Conservation (phyloP, 164 flowering plant species). For the Hamamelis virginiana region DNA sequence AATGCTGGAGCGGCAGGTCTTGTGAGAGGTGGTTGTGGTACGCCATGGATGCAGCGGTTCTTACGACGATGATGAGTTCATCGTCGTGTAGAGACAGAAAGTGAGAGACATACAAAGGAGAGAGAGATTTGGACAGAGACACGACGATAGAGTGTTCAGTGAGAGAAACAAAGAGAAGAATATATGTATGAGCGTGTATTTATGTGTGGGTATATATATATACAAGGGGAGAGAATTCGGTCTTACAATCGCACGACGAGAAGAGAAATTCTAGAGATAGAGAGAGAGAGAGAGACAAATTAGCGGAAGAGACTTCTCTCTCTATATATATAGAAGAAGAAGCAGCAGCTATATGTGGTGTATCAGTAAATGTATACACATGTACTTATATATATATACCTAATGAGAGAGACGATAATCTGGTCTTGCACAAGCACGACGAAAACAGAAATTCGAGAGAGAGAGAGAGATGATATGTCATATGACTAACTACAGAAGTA, state of each 20-base stretch:
- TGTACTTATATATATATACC: background rate
- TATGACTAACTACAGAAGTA: background rate
- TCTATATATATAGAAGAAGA: too few species aligned
- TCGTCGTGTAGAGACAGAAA: background rate
- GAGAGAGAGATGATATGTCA: background rate
- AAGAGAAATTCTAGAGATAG: background rate
- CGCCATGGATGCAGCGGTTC: slow-evolving; percentile 32
- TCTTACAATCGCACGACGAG: background rate
- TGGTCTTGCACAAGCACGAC: background rate
- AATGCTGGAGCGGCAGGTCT: slow-evolving; percentile 43
- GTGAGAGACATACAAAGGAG: too few species aligned
- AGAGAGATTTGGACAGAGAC: background rate
- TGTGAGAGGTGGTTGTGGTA: slow-evolving; percentile 39
- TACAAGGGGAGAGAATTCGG: background rate
- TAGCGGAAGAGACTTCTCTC: background rate
- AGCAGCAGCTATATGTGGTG: too few species aligned
- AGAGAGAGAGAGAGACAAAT: background rate
- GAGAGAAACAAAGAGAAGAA: background rate
- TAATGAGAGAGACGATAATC: background rate
- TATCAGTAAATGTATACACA: background rate
- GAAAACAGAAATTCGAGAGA: background rate
- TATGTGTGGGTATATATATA: background rate
- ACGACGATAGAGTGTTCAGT: background rate
- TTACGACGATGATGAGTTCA: background rate
- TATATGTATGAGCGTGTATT: too few species aligned